These are phyloP conservation scores for Rhodotorula toruloides DNA, from an alignment of 768 basidiomycete species.

Conservation along the genomic window DNA sequence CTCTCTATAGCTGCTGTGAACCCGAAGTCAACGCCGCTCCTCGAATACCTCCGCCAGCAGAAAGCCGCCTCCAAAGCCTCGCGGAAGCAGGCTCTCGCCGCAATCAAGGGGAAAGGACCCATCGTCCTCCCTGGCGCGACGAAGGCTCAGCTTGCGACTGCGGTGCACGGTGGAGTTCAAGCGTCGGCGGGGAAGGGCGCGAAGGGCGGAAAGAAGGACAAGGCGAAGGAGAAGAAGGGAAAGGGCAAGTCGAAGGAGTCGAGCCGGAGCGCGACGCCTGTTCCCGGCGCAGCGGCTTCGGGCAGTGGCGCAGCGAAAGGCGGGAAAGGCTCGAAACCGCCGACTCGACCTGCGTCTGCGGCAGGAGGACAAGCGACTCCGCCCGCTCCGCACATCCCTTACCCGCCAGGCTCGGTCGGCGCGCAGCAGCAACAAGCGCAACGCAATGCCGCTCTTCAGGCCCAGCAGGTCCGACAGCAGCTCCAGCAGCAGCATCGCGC, in stretches of 20 bases:
- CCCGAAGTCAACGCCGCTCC: slow-evolving; percentile 80
- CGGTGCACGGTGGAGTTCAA: slow-evolving; percentile 3
- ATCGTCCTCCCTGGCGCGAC: background rate
- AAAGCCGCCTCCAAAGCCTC: slow-evolving; percentile 56
- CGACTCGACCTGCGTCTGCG: no score
- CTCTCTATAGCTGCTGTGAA: slow-evolving; percentile 40
- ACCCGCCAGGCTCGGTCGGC: slow-evolving; percentile 4
- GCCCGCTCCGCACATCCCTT: background rate
- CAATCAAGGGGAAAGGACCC: slow-evolving; percentile 46
- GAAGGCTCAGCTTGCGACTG: slow-evolving; percentile 6
- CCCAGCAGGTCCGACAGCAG: background rate
- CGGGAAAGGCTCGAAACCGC: background rate
- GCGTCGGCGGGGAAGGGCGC: background rate
- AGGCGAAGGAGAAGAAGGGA: slow-evolving; percentile 16
- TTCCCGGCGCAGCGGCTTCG: background rate
- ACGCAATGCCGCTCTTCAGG: slow-evolving; percentile 1
- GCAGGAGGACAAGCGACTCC: no score
- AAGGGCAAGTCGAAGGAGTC: slow-evolving; percentile 8
- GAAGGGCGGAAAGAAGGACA: slow-evolving; percentile 8
- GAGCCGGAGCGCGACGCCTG: slow-evolving; percentile 9
- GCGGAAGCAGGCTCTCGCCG: slow-evolving; percentile 57
- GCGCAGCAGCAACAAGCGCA: slow-evolving; percentile 3
- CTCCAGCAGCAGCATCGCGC: slow-evolving; percentile 10
- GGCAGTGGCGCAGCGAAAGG: background rate
- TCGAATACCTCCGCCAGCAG: slow-evolving; percentile 86